Conservation (phyloP, 805 yeast species). For the Priceomyces fermenticarens region DNA sequence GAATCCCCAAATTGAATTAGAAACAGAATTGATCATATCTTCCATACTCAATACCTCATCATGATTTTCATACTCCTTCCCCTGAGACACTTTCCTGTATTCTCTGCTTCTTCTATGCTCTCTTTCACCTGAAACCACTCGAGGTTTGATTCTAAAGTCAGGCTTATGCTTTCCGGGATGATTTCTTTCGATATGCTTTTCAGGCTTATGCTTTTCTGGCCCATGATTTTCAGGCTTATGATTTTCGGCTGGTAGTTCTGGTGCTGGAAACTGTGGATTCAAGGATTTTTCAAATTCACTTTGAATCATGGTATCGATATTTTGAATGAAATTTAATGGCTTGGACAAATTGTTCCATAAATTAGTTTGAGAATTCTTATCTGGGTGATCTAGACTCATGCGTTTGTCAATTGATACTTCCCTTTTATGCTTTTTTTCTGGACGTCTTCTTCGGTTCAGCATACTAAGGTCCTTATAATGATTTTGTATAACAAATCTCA, state of each 20-base stretch:
- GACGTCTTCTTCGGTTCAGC: background rate
- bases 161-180: too few relatives aligned
- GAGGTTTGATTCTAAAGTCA: too few relatives aligned
- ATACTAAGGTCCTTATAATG: slow-evolving; percentile 38
- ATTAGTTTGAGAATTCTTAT: background rate
- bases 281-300: slow-evolving; percentile 57
- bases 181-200: too few relatives aligned
- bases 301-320: slow-evolving; percentile 64
- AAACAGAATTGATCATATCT: slow-evolving; percentile 40
- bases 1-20: slow-evolving; percentile 41
- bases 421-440: background rate
- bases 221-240: background rate
- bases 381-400: too few relatives aligned
- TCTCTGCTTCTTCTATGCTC: background rate
- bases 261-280: slow-evolving; percentile 1
- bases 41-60: slow-evolving; percentile 13
- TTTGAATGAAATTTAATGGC: slow-evolving; percentile 62
- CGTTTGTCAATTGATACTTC: background rate
- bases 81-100: slow-evolving; percentile 9
- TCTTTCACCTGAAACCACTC: background rate
- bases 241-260: background rate
- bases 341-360: slow-evolving; percentile 40
- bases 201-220: too few relatives aligned
- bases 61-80: background rate
- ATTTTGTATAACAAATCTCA: slow-evolving; percentile 49